Evolutionary conservation across 2,329 filamentous ascomycete genomes (phyloP), one percentile per base, ranked within the genome.

Genomic region (Coniochaeta hoffmannii): DNA sequence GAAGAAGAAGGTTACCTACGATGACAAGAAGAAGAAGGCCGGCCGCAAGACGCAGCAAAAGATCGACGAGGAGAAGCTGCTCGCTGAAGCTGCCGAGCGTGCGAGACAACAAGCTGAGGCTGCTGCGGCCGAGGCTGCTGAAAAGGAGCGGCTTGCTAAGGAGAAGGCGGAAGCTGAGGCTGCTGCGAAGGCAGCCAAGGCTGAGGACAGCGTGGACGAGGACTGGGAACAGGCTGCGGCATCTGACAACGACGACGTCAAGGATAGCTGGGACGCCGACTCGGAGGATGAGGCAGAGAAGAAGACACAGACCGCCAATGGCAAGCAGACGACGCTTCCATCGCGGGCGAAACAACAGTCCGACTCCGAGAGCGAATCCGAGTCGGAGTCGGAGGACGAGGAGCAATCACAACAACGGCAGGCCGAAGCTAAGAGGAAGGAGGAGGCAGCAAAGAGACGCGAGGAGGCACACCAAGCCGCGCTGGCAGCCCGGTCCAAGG

Each of bases 211-310:
- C 17, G 70, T 88, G 26, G 86, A 89, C 15, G 87, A 95, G 34
- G 91, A 96, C 70, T 96, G 92, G 92, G 90, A 97, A 71, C 84
- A 86, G 30, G 90, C 88, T 30, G 88, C 86, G 26, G 88, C 89
- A 50, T 83, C 82, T 11, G 83, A 89, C n/a, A n/a, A n/a, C 26
- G 86, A 87, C 15, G 86, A 88, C 58, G 80, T 96, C 65, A 97
- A 97, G 73, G 93, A 97, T 62, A 93, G 87, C 76, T 97, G 93
- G 93, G 93, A 97, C 69, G 91, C 89, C 32, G 88, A 90, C 55
- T 86, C 85, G 2, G 88, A 89, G 51, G 87, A 89, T 7, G 88
- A 91, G 64, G 72, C 74, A 67, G 71, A 70, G 66, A 76, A 79
- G 64, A 66, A 66, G 56, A 61, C 62, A 51, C 63, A 64, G 63